Evolutionary conservation across 2,329 filamentous ascomycete species (phyloP).

Genomic region (Colletotrichum navitas): DNA sequence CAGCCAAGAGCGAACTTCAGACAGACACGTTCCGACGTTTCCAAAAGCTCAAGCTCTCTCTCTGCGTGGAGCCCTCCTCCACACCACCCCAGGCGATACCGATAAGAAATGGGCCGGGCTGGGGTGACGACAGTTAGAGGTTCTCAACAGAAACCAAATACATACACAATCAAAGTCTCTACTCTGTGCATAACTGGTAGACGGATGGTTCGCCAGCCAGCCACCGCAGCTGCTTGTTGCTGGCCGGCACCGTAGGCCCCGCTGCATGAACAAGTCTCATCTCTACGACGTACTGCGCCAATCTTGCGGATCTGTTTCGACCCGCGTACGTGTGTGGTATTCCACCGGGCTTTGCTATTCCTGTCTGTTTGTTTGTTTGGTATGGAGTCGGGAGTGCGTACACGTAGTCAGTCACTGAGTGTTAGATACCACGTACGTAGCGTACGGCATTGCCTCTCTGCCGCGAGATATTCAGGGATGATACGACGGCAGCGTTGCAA

Average conservation of each 20-base stretch:
- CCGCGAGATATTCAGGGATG: slow-evolving; percentile 8
- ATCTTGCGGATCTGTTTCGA: not conserved
- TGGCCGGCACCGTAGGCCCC: not conserved
- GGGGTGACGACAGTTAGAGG: not conserved
- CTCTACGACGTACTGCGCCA: not conserved
- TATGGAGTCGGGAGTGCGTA: not conserved
- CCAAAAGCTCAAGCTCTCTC: too few species aligned
- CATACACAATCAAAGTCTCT: not conserved
- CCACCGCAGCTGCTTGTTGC: not conserved
- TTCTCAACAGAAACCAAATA: slow-evolving; percentile 33
- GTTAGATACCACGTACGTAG: too few species aligned
- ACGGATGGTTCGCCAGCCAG: not conserved
- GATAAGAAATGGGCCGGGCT: slow-evolving; percentile 35
- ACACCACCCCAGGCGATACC: slow-evolving; percentile 1
- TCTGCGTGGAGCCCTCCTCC: not conserved
- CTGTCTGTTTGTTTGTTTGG: slow-evolving; percentile 11
- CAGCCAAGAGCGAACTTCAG: slow-evolving; percentile 24
- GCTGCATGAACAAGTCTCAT: slow-evolving; percentile 10
- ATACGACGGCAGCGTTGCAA: not conserved
- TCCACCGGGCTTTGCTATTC: slow-evolving; percentile 4
- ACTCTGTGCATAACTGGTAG: not conserved
- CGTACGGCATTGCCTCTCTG: not conserved
- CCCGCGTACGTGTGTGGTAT: slow-evolving; percentile 14
- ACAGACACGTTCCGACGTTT: slow-evolving; percentile 33
- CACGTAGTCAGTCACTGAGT: too few species aligned